Conservation (phyloP, 2,329 filamentous ascomycete genomes). For the Xylaria arbuscula region DNA sequence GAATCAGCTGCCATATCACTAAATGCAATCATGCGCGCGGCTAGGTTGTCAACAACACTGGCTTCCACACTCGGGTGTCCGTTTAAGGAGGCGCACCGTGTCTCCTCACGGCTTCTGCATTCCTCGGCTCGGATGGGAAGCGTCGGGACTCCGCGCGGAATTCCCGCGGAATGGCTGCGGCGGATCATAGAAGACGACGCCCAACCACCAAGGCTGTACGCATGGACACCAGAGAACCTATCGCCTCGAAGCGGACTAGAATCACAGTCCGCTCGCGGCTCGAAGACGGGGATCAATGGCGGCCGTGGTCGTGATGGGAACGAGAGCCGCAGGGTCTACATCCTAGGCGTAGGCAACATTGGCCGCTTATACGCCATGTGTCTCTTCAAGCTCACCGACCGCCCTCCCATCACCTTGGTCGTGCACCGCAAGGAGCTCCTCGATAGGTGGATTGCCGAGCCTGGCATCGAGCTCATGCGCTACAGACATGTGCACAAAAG, state of each 20-base stretch:
- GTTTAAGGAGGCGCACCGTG: background rate
- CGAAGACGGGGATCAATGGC: background rate
- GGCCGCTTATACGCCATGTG: conserved; percentile 82
- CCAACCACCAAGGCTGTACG: conserved; percentile 44
- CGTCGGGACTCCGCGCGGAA: background rate
- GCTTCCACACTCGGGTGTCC: background rate
- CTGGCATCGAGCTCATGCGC: conserved; percentile 60
- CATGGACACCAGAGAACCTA: conserved; percentile 48
- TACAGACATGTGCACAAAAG: conserved; percentile 48
- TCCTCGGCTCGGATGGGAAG: conserved; percentile 14
- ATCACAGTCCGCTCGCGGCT: background rate
- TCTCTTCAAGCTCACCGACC: conserved; percentile 67
- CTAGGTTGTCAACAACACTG: background rate
- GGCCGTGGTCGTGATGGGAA: conserved; percentile 6
- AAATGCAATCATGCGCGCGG: conserved; percentile 22
- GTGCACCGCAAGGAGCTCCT: conserved; percentile 70
- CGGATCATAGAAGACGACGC: conserved; percentile 39
- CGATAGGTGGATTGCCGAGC: conserved; percentile 57
- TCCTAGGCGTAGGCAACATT: conserved; percentile 84
- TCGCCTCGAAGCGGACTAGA: background rate
- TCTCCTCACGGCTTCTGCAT: conserved; percentile 10
- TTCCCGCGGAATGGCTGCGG: conserved; percentile 42
- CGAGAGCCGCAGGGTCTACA: conserved; percentile 68
- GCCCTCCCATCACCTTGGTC: conserved; percentile 83
- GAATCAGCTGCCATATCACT: conserved; percentile 5